Percentiles rank a stretch among this genome's conserved stretches.
Conservation (phyloP, 1,284 basidiomycete genomes). For the Ustilago vetiveriae region DNA sequence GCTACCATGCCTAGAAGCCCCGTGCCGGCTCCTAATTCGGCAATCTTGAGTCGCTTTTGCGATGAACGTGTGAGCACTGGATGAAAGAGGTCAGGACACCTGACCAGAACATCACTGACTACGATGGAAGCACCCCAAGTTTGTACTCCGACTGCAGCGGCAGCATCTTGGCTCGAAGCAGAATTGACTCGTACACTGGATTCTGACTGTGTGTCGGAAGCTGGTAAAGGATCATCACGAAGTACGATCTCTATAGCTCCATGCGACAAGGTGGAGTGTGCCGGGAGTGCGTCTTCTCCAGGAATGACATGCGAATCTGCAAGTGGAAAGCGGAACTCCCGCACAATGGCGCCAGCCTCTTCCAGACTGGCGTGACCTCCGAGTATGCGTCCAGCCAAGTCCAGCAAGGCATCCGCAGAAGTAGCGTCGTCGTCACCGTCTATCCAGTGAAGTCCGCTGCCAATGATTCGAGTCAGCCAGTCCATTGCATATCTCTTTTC, state of each 20-base stretch:
- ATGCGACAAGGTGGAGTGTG: not conserved
- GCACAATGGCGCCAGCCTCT: slow-evolving; percentile 36
- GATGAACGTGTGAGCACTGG: not conserved
- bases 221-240: slow-evolving; percentile 39
- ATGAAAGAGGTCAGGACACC: slow-evolving; percentile 33
- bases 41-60: slow-evolving; percentile 10
- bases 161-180: slow-evolving; percentile 31
- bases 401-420: slow-evolving; percentile 27
- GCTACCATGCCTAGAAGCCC: slow-evolving; percentile 45
- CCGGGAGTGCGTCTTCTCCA: not conserved
- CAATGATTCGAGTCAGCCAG: slow-evolving; percentile 50
- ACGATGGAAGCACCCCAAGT: slow-evolving; percentile 48
- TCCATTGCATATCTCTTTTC: slow-evolving; percentile 42
- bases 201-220: slow-evolving; percentile 30
- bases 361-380: slow-evolving; percentile 39
- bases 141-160: slow-evolving; percentile 48
- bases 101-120: slow-evolving; percentile 35
- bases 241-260: slow-evolving; percentile 22
- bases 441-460: slow-evolving; percentile 38
- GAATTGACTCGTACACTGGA: not conserved
- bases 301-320: slow-evolving; percentile 16
- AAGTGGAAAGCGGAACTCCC: slow-evolving; percentile 44
- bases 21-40: slow-evolving; percentile 46
- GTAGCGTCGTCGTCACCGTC: slow-evolving; percentile 9
- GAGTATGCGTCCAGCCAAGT: slow-evolving; percentile 41